These are phyloP conservation scores for Mucor indicus DNA, from an alignment of 371 early-diverging fungal genomes.

Conservation along the genomic window DNA sequence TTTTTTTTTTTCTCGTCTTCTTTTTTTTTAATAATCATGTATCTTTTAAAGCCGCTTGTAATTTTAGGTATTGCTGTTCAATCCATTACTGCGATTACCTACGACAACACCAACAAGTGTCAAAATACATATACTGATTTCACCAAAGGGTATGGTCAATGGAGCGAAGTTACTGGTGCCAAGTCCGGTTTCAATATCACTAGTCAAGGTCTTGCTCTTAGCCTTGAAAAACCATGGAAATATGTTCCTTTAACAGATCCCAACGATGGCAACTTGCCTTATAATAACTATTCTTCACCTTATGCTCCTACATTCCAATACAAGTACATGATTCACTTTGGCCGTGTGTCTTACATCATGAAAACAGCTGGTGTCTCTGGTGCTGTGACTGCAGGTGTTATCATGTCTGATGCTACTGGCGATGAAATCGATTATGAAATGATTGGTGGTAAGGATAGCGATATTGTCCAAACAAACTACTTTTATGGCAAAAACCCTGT, in stretches of 20 bases:
- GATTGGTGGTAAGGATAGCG: slow-evolving; percentile 29
- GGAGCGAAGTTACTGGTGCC: slow-evolving; percentile 2
- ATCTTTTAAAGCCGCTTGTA: too few species aligned
- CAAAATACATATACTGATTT: not conserved
- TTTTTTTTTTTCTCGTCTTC: too few species aligned
- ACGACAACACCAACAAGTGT: not conserved
- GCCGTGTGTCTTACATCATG: slow-evolving; percentile 24
- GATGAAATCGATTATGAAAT: slow-evolving; percentile 47
- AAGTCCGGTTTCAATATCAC: not conserved
- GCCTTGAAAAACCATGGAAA: not conserved
- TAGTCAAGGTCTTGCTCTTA: not conserved
- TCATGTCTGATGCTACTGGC: slow-evolving; percentile 27
- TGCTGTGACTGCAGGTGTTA: slow-evolving; percentile 33
- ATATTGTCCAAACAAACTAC: slow-evolving; percentile 53
- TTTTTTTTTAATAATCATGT: too few species aligned
- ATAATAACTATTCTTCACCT: slow-evolving; percentile 24
- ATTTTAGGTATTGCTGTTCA: too few species aligned
- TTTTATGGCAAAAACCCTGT: slow-evolving; percentile 42
- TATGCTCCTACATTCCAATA: slow-evolving; percentile 27
- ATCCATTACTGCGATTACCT: not conserved
- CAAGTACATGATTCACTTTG: slow-evolving; percentile 23
- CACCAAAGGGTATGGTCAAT: not conserved
- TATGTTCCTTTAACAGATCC: not conserved
- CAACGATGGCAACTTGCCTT: slow-evolving; percentile 14
- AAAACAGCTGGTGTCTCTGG: slow-evolving; percentile 27